Evolutionary conservation across 2,329 filamentous ascomycete genomes (phyloP), one percentile per base, ranked within the genome.

Genomic region (Aspergillaceae sp.): DNA sequence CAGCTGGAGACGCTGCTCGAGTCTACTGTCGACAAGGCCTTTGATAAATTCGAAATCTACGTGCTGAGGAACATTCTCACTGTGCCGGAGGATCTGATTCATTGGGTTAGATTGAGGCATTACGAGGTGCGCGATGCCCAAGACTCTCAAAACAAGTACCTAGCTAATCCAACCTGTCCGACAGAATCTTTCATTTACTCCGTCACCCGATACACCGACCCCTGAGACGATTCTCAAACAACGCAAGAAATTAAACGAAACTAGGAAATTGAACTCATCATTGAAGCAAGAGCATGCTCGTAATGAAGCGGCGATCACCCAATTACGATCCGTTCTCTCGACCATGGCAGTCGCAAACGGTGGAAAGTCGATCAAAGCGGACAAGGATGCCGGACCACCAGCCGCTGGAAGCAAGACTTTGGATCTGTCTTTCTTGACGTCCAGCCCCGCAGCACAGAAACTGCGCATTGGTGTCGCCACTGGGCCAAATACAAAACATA

Each of bases 21-120:
- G 66, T 79, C 84, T 40, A 85, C 82, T 57, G 87, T 91, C 53
- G 87, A 92, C 68, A 86, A 84, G 66, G 86, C 87, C 54, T 91
- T 91, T 61, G 87, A 92, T 71, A 82, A 85, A 52, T 84, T 91
- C 58, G 87, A 92, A 72, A 86, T 98, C 47, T 96, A 91, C 70
- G 84, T 88, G 43, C 75, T 98, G 73, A 77, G 88, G 54, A 96
- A 96, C 62, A 86, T 90, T 56, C 69, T 92, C 52, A 83, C 79
- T 36, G 80, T 91, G 35, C 79, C 79, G 42, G 79, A 83, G 29
- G 86, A 91, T 51, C 73, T 84, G 41, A 71, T 86, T 57, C 78
- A 80, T 48, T 96, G 86, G 80, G 83, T 97, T 53, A 75, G 84
- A 44, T 72, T 98, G 52, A 79, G 79, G 41, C 91, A 97, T 73